Conservation (phyloP, 1,284 basidiomycete species). For the Ustilago loliicola region DNA sequence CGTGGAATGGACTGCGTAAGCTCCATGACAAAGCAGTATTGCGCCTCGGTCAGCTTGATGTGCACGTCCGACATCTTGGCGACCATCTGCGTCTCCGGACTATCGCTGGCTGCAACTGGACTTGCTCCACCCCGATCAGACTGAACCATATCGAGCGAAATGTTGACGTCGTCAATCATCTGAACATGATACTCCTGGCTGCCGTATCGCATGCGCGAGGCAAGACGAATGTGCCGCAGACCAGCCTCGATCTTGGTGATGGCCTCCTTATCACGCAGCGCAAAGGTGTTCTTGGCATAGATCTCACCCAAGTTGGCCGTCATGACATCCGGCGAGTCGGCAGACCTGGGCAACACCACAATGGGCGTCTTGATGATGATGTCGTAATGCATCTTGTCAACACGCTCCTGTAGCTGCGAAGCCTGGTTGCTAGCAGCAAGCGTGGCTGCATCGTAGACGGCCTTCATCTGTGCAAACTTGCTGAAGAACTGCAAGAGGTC, state of each 20-base stretch:
- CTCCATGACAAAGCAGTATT: constrained; percentile 83
- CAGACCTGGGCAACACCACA: constrained; percentile 85
- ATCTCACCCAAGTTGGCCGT: constrained; percentile 91
- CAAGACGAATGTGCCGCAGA: constrained; percentile 85
- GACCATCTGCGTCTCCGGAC: constrained; percentile 72
- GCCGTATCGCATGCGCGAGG: constrained; percentile 57
- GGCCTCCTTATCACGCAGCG: constrained; percentile 70
- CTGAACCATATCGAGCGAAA: constrained; percentile 81
- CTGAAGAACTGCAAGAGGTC: constrained; percentile 86
- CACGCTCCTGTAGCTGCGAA: constrained; percentile 75
- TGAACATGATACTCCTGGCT: constrained; percentile 73
- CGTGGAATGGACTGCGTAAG: constrained; percentile 82
- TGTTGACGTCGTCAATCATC: constrained; percentile 92
- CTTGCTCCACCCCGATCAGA: constrained; percentile 31
- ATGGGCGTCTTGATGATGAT: constrained; percentile 93
- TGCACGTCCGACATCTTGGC: constrained; percentile 90
- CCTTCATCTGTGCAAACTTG: constrained; percentile 83
- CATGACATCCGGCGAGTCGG: constrained; percentile 79
- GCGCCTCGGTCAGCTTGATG: constrained; percentile 88
- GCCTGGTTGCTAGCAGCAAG: constrained; percentile 92
- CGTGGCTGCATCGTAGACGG: constrained; percentile 94
- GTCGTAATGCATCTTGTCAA: constrained; percentile 87
- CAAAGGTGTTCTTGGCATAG: constrained; percentile 82
- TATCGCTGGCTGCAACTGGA: constrained; percentile 67
- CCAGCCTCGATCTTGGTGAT: constrained; percentile 78